Base-by-base conservation (phyloP, 345 rosid genomes). In the Hypericum perforatum region DNA sequence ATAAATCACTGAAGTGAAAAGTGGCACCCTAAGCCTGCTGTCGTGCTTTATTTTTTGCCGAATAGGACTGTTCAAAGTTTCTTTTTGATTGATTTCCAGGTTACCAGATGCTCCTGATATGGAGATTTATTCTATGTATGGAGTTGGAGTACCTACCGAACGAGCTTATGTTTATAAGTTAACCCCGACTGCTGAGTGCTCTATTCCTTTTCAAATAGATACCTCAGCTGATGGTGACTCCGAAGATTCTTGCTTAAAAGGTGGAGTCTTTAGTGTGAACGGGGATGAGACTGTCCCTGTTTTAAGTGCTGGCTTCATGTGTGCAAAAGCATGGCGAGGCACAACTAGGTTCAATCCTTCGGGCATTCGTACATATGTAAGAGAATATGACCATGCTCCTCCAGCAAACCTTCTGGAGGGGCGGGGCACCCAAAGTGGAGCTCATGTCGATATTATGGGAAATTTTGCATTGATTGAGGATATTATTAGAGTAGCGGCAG, bases 381-480 rank as follows among this genome's bases (percentile, higher is more conserved):
- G 98, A 59, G 98, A 92, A 63, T 92, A 88, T 54, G 70, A 73
- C 38, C 96, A 92, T 70, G 69, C 82, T 59, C 98, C 96, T 36
- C 96, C 96, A 0, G 74, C 95, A 14, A 88, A 81, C 60, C 72
- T 92, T 41, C 72, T 92, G 10, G 96, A 92, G 66, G 98, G 96
- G 6, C 76, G 98, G 0, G 96, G 98, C 54, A 92, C 90, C 0
- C 94, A 71, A 60, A 92, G 98, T 44, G 97, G 95, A 6, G 78
- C 80, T 6, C 97, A 92, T 67, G 97, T 88, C 5, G 98, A 92
- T 60, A 84, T 92, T 49, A 85, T 92, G 98, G 98, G 98, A 45
- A 92, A 92, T 68, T 92, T 92, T 61, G 97, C 86, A 6, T 58
- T 92, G 63, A 85, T 92, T 0, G 97, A 92, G 60, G 97, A 92